phyloP scores from a whole-genome alignment of 169 alveolate genomes.

The Plasmodium knowlesi region DNA sequence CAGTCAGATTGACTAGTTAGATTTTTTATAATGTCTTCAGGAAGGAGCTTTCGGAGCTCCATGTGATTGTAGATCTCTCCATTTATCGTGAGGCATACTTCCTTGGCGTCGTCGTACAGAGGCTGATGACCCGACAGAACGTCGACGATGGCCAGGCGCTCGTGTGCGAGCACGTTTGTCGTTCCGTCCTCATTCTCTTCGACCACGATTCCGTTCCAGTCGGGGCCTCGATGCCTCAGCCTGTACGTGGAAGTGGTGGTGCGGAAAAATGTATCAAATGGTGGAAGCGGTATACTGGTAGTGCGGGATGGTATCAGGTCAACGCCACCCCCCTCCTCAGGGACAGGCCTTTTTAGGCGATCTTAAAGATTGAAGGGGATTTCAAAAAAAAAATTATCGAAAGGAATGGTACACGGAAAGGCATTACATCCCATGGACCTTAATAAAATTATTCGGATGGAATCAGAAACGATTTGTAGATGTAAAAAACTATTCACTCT shows the following conservation, averaged over 20 bases:
- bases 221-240: slow-evolving; percentile 87
- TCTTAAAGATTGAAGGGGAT: too few relatives aligned
- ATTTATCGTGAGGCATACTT: slow-evolving; percentile 71
- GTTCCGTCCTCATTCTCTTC: slow-evolving; percentile 56
- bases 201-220: slow-evolving; percentile 77
- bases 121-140: slow-evolving; percentile 81
- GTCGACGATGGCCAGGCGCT: slow-evolving; percentile 83
- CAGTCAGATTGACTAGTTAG: slow-evolving; percentile 64
- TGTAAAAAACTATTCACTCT: background rate
- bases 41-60: slow-evolving; percentile 41
- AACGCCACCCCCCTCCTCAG: too few relatives aligned
- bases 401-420: background rate
- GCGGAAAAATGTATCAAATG: too few relatives aligned
- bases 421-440: background rate
- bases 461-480: background rate
- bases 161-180: slow-evolving; percentile 80
- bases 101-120: slow-evolving; percentile 66
- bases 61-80: slow-evolving; percentile 82
- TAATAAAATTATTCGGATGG: background rate
- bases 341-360: too few relatives aligned
- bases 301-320: background rate
- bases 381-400: background rate
- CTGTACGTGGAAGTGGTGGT: slow-evolving; percentile 9
- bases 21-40: background rate
- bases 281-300: background rate